Evolutionary conservation across 1,284 basidiomycete species (phyloP), one percentile per base, ranked within the genome.

Genomic region (Chalciporus sp.): DNA sequence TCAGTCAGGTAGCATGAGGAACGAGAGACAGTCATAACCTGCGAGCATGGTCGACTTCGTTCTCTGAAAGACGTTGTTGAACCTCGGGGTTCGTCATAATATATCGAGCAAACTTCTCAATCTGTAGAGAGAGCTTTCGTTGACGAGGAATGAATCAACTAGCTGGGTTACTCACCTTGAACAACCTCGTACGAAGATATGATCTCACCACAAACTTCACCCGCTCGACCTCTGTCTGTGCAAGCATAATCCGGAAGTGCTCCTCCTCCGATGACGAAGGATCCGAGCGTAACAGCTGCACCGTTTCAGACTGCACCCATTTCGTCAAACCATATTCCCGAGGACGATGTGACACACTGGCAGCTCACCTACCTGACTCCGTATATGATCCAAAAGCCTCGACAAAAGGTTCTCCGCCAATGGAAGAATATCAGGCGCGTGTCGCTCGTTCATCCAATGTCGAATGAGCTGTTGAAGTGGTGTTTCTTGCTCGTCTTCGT

Each of bases 171-270:
- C 55, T 27, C 39, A 90, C 94, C 81, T 97, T 97, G 76, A 82
- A 85, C 50, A 95, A 69, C 57, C 94, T 77, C 33, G 89, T 91
- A n/a, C 94, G 81, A 4, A 95, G 81, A 68, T 95, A 96, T 1
- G 89, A 90, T 52, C 93, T 75, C 20, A 95, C 84, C 55, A 95
- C 82, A 66, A 92, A 97, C 72, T 94, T 94, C 63, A 93, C 90
- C 41, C 94, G 83, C 70, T 97, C 94, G 65, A 95, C 85, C 72
- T 97, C 94, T 0, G 92, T 94, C 72, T 95, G 92, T 0, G 93
- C 94, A 44, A 96, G 85, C 76, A 93, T 88, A 41, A 95, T 89
- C 58, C 92, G 81, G 61, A 94, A 89, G 66, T 97, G 93, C 60
- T 96, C 94, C 58, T 95, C 93, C 64, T 95, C 92, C 1, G 86